phyloP scores from a whole-genome alignment of 2,329 filamentous ascomycete genomes.

The Cercospora nicotianae region DNA sequence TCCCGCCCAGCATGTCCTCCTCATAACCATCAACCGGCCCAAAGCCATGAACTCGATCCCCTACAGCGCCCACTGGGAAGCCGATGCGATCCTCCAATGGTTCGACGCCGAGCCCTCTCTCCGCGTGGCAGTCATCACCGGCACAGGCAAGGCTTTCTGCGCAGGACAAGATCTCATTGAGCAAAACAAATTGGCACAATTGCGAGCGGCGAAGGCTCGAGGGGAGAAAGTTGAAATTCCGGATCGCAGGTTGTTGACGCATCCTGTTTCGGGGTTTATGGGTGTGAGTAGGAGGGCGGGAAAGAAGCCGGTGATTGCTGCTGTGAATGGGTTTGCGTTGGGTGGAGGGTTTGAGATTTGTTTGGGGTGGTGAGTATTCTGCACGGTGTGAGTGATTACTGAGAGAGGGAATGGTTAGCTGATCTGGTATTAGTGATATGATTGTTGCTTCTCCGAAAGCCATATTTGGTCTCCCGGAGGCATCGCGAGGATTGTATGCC shows the following conservation, averaged over 20 bases:
- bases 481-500: conserved; percentile 55
- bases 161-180: conserved; percentile 59
- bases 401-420: not conserved
- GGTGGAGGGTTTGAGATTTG: conserved; percentile 61
- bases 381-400: not conserved
- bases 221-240: conserved; percentile 30
- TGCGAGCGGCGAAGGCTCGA: conserved; percentile 25
- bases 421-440: conserved; percentile 43
- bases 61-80: conserved; percentile 50
- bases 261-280: conserved; percentile 50
- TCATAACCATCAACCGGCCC: conserved; percentile 56
- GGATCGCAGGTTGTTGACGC: conserved; percentile 27
- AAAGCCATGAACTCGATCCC: conserved; percentile 51
- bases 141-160: conserved; percentile 56
- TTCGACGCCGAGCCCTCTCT: conserved; percentile 47
- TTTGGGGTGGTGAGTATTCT: conserved; percentile 47
- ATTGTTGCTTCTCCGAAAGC: conserved; percentile 55
- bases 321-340: conserved; percentile 59
- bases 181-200: conserved; percentile 35
- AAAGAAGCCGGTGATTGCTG: conserved; percentile 62
- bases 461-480: conserved; percentile 56
- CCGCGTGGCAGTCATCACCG: conserved; percentile 48
- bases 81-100: conserved; percentile 54
- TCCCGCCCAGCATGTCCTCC: conserved; percentile 50
- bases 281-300: conserved; percentile 58